A percentile compares a stretch with the other conserved stretches of the same genome.
phyloP scores from a whole-genome alignment of 371 early-diverging fungal species.

The Circinella umbellata region DNA sequence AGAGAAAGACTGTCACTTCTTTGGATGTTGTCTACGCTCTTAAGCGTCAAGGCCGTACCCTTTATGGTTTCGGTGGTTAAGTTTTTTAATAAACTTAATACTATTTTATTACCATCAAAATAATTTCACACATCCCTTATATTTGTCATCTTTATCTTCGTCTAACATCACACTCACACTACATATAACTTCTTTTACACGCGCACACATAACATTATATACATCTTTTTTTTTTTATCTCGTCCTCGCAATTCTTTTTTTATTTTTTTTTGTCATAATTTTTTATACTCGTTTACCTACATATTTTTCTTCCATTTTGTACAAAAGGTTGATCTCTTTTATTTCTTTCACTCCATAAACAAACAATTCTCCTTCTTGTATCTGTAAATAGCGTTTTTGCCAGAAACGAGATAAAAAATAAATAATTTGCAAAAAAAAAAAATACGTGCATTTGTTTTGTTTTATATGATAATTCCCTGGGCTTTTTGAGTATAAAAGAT shows the following conservation, averaged over 20 bases:
- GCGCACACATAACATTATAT: not conserved
- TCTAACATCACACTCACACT: not conserved
- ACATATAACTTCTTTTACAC: not conserved
- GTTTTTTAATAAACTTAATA: not conserved
- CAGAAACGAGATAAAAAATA: constrained; percentile 5
- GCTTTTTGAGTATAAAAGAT: no score
- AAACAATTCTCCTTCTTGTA: constrained; percentile 9
- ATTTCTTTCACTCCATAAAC: not conserved
- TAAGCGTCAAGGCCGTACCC: constrained; percentile 96
- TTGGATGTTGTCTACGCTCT: constrained; percentile 95
- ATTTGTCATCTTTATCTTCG: not conserved
- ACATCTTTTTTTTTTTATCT: constrained; percentile 11
- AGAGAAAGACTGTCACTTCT: constrained; percentile 97
- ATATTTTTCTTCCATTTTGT: constrained; percentile 3
- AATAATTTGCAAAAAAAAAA: constrained; percentile 2
- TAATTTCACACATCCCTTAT: constrained; percentile 6
- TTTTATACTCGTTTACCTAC: constrained; percentile 13
- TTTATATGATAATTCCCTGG: no score
- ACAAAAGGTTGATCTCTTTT: not conserved
- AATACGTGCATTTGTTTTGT: not conserved
- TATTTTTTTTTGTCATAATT: constrained; percentile 12
- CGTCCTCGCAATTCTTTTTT: constrained; percentile 11
- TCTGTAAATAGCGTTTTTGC: constrained; percentile 18
- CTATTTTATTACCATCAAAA: not conserved
- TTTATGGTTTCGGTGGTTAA: constrained; percentile 57